phyloP scores from a whole-genome alignment of 2,329 filamentous ascomycete species.

The Xylaria sp. region DNA sequence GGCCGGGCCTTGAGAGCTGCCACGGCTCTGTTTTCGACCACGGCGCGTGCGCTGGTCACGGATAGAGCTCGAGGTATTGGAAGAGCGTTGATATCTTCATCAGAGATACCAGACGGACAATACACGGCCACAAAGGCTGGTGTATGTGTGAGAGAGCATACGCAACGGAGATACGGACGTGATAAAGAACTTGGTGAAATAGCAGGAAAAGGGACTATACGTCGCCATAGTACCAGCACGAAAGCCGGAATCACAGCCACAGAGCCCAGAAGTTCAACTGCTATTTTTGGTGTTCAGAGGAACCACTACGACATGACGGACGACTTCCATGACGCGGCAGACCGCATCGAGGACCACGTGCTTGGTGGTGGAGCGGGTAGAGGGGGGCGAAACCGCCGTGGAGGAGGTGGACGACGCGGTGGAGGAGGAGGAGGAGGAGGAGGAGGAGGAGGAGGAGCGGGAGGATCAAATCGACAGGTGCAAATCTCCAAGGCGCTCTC shows the following conservation, averaged over 20 bases:
- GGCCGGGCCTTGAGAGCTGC: background rate
- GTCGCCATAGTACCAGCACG: background rate
- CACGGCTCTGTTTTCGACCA: background rate
- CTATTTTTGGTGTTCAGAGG: background rate
- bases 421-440: conserved; percentile 45
- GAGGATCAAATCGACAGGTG: conserved; percentile 55
- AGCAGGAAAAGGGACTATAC: background rate
- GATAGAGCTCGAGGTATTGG: background rate
- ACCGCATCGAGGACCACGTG: conserved; percentile 28
- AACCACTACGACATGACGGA: conserved; percentile 22
- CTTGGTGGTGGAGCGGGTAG: background rate
- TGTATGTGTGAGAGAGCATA: background rate
- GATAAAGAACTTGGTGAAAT: background rate
- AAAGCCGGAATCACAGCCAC: no score
- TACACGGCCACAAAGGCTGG: background rate
- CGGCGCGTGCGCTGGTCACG: background rate
- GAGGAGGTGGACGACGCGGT: conserved; percentile 42
- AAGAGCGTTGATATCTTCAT: background rate
- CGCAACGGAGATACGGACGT: background rate
- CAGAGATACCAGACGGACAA: background rate
- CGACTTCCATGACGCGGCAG: conserved; percentile 25
- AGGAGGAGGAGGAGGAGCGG: conserved; percentile 45
- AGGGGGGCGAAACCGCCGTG: conserved; percentile 21
- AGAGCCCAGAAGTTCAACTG: background rate
- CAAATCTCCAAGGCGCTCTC: conserved; percentile 66